phyloP scores from a whole-genome alignment of 2,329 filamentous ascomycete genomes.

The Trichoderma koningiopsis region DNA sequence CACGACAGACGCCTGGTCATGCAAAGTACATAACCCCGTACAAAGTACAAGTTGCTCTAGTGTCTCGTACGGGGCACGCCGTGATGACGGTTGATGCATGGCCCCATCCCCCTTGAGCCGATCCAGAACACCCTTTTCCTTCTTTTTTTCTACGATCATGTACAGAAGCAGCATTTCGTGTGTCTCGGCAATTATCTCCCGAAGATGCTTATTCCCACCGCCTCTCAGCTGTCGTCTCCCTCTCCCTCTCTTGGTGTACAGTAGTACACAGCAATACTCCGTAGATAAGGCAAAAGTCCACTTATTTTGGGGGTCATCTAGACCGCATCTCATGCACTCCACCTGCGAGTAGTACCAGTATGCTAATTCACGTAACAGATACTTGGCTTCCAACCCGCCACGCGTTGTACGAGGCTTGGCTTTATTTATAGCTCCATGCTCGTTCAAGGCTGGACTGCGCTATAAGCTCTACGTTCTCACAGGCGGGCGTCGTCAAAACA shows the following conservation, averaged over 20 bases:
- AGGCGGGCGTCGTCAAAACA: not conserved
- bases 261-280: not conserved
- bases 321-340: constrained; percentile 4
- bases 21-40: not conserved
- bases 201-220: not conserved
- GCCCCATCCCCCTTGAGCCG: not conserved
- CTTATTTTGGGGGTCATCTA: constrained; percentile 12
- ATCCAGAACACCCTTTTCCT: not conserved
- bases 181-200: not conserved
- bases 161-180: not conserved
- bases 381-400: not conserved
- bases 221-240: not conserved
- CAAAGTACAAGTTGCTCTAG: not conserved
- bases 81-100: not conserved
- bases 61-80: not conserved
- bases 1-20: not conserved
- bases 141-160: not conserved
- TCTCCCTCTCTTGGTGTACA: not conserved
- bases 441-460: not conserved
- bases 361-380: not conserved
- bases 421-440: not conserved
- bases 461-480: not conserved
- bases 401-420: not conserved
- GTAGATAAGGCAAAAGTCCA: constrained; percentile 13
- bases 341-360: not conserved